These are phyloP conservation scores for Strigomonas culicis DNA, from an alignment of 208 protist genomes.

Conservation along the genomic window DNA sequence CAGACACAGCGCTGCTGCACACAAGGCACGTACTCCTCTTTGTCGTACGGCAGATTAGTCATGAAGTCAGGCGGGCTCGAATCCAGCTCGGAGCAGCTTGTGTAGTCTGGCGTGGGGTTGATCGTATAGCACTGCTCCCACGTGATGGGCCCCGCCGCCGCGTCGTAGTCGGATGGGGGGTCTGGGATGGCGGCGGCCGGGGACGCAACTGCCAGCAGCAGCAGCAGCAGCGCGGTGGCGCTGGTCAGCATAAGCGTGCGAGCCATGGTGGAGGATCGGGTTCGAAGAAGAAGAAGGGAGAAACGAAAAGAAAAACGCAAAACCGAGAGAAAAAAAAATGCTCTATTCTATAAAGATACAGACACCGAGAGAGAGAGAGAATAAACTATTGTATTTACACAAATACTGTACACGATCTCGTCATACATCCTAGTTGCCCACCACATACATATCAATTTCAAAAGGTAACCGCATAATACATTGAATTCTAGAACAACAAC, in stretches of 20 bases:
- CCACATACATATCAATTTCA: too few species aligned
- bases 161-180: conserved; percentile 4
- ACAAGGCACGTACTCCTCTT: conserved; percentile 28
- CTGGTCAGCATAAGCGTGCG: background rate
- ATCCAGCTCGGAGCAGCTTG: conserved; percentile 24
- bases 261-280: too few species aligned
- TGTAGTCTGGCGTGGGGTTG: conserved; percentile 33
- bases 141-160: conserved; percentile 29
- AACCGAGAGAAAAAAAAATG: conserved; percentile 6
- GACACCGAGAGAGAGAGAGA: background rate
- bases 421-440: too few species aligned
- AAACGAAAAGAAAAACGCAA: conserved; percentile 23
- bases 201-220: conserved; percentile 1
- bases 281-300: too few species aligned
- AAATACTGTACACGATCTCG: background rate
- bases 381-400: background rate
- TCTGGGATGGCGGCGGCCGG: conserved; percentile 7
- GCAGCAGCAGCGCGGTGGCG: conserved; percentile 6
- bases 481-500: too few species aligned
- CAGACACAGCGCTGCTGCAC: conserved; percentile 51
- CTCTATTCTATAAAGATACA: background rate
- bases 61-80: conserved; percentile 22
- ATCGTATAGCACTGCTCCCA: conserved; percentile 30
- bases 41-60: conserved; percentile 30
- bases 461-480: too few species aligned